A percentile compares a stretch with the other conserved stretches of the same genome.
These are phyloP conservation scores for Globisporangium irregulare DNA, from an alignment of 352 stramenopile species.

Conservation along the genomic window DNA sequence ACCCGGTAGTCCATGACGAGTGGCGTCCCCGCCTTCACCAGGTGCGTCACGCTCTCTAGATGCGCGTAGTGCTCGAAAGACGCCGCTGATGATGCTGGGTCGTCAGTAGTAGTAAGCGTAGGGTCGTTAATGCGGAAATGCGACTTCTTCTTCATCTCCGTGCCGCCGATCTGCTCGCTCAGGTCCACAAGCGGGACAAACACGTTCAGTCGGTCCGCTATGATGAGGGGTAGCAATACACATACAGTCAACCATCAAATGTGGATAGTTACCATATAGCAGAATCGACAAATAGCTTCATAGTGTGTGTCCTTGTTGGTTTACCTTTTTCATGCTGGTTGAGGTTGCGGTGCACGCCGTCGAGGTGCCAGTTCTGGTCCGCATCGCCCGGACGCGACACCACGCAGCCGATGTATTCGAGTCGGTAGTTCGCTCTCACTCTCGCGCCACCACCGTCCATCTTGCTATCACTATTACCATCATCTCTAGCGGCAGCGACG, in stretches of 20 bases:
- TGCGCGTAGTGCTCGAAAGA: slow-evolving; percentile 49
- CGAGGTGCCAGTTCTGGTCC: slow-evolving; percentile 80
- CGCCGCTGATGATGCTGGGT: slow-evolving; percentile 16
- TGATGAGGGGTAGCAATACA: neutral
- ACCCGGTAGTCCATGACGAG: slow-evolving; percentile 79
- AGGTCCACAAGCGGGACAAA: slow-evolving; percentile 68
- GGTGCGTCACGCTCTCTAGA: slow-evolving; percentile 49
- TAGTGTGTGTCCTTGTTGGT: no score
- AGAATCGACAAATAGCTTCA: no score
- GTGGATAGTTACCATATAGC: no score
- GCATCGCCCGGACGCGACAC: slow-evolving; percentile 52
- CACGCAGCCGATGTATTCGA: slow-evolving; percentile 77
- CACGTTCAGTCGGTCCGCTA: slow-evolving; percentile 71
- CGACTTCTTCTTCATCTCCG: slow-evolving; percentile 65
- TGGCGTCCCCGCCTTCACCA: slow-evolving; percentile 51
- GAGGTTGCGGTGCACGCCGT: slow-evolving; percentile 63
- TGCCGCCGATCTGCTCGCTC: slow-evolving; percentile 43
- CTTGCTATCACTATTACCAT: slow-evolving; percentile 18
- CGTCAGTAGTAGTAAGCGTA: neutral
- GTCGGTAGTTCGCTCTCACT: slow-evolving; percentile 18
- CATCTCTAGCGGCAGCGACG: slow-evolving; percentile 13
- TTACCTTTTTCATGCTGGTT: slow-evolving; percentile 48
- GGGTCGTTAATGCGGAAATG: slow-evolving; percentile 41
- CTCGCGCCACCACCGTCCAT: neutral
- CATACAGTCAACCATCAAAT: neutral